A percentile compares a stretch with the other conserved stretches of the same genome.
phyloP scores from a whole-genome alignment of 2,329 filamentous ascomycete species.

The Scopulariopsis brevicaulis region DNA sequence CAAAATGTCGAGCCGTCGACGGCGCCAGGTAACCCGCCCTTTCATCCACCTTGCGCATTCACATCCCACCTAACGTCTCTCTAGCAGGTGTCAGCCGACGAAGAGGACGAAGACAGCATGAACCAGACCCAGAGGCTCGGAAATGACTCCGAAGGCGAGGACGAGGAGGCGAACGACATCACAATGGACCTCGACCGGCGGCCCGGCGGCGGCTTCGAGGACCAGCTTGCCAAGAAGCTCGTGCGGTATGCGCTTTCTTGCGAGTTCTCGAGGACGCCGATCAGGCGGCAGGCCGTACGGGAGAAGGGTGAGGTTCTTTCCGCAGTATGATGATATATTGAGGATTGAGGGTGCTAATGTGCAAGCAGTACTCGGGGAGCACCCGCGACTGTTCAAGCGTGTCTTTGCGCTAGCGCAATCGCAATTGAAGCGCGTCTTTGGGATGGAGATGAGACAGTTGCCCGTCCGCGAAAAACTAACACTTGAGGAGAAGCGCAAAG shows the following conservation, averaged over 20 bases:
- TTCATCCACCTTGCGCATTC: background rate
- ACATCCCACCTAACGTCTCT: background rate
- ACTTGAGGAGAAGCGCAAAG: constrained; percentile 64
- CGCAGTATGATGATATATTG: background rate
- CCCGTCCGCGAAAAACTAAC: constrained; percentile 73
- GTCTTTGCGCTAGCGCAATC: constrained; percentile 71
- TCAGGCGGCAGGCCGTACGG: constrained; percentile 49
- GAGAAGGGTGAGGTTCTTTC: constrained; percentile 40
- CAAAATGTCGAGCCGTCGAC: background rate
- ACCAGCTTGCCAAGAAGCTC: constrained; percentile 52
- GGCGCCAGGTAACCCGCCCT: background rate
- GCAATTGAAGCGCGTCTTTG: constrained; percentile 61
- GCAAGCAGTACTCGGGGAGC: constrained; percentile 55
- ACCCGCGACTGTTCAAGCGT: constrained; percentile 58
- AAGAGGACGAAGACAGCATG: background rate
- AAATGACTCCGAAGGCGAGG: constrained; percentile 10
- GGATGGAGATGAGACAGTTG: constrained; percentile 86
- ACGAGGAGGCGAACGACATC: constrained; percentile 24
- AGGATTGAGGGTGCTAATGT: background rate
- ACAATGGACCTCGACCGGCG: constrained; percentile 16
- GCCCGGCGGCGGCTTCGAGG: constrained; percentile 27
- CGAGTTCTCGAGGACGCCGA: constrained; percentile 49
- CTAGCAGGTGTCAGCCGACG: background rate
- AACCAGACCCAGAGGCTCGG: background rate
- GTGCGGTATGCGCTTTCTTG: constrained; percentile 57